Conservation (phyloP, 164 flowering plant genomes). For the Vitis riparia region DNA sequence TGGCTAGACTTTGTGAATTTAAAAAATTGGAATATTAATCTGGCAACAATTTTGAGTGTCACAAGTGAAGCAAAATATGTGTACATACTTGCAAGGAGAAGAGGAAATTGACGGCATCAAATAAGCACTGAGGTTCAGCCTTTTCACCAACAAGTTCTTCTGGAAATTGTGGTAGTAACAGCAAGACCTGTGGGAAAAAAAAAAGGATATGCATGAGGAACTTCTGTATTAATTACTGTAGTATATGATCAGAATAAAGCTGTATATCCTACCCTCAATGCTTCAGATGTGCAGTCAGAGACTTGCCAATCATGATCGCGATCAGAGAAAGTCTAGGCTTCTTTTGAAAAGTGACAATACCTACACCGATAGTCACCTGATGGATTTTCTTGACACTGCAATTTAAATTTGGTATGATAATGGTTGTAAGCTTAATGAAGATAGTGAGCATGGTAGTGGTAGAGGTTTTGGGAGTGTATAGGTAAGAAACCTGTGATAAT, state of each 20-base stretch:
- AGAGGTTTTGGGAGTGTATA: too few relatives aligned
- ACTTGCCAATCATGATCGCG: conserved; percentile 74
- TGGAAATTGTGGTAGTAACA: conserved; percentile 44
- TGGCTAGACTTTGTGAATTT: too few relatives aligned
- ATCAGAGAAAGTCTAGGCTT: conserved; percentile 63
- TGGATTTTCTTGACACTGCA: conserved; percentile 48
- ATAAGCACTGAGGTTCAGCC: conserved; percentile 35
- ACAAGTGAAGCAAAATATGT: too few relatives aligned
- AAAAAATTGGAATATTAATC: too few relatives aligned
- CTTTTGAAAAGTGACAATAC: conserved; percentile 59
- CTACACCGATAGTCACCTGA: conserved; percentile 47
- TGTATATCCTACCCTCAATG: conserved; percentile 35
- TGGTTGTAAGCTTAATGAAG: background rate
- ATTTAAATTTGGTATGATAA: too few relatives aligned
- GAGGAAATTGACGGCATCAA: conserved; percentile 46
- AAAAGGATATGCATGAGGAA: background rate
- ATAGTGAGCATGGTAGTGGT: background rate
- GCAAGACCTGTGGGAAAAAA: conserved; percentile 33
- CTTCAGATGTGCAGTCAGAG: conserved; percentile 68
- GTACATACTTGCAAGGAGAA: conserved; percentile 47
- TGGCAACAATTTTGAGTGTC: too few relatives aligned
- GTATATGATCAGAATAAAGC: background rate
- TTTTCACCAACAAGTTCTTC: conserved; percentile 50
- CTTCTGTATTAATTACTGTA: background rate
- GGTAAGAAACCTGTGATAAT: conserved; percentile 30